Conservation (phyloP, 2,329 filamentous ascomycete species). For the Calonectria pteridis region DNA sequence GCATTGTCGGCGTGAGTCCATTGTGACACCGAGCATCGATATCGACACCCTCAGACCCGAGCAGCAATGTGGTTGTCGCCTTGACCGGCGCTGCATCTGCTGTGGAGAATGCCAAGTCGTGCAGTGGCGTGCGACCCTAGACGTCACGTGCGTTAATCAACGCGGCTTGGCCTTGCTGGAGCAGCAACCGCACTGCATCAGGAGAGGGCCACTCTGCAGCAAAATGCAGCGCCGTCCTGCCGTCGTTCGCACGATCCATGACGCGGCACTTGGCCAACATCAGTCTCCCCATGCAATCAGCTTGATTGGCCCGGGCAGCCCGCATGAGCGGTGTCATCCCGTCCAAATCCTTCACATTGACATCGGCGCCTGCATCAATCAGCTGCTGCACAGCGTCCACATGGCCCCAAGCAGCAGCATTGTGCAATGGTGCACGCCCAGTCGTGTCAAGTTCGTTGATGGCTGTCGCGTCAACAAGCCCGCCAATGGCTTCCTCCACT, state of each 20-base stretch:
- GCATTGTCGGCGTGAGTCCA: not conserved
- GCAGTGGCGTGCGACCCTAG: not conserved
- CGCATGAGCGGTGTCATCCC: not conserved
- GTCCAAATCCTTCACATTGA: not conserved
- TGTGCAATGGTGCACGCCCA: not conserved
- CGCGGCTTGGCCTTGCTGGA: not conserved
- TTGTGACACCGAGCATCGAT: not conserved
- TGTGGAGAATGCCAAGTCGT: not conserved
- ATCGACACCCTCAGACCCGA: not conserved
- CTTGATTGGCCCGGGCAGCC: not conserved
- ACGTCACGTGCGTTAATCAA: not conserved
- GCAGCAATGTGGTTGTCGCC: not conserved
- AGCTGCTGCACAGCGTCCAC: conserved; percentile 2
- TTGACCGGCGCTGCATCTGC: not conserved
- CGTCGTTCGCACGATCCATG: not conserved
- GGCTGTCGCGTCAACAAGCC: not conserved
- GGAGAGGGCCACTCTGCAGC: not conserved
- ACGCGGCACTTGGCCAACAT: not conserved
- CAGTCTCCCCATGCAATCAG: not conserved
- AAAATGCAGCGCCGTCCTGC: not conserved
- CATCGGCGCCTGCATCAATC: not conserved
- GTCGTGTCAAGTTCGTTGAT: not conserved
- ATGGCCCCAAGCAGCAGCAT: not conserved
- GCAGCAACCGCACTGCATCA: not conserved
- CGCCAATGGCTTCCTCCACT: too few species aligned